Conservation (phyloP, 345 rosid genomes). For the Heritiera fomes region DNA sequence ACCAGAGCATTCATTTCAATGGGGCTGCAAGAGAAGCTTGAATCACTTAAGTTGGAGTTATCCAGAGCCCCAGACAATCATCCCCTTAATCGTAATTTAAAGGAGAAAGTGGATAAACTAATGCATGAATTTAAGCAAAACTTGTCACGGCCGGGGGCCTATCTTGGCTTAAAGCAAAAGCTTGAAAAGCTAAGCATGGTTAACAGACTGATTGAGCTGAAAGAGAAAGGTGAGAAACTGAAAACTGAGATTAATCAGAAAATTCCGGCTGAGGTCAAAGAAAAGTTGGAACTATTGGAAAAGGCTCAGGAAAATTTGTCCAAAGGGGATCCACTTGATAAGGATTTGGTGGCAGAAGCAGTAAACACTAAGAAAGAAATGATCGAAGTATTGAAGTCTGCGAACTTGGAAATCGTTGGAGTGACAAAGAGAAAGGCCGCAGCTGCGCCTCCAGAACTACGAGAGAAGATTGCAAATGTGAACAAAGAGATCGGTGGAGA, state of each 20-base stretch:
- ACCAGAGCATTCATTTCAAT: slow-evolving; percentile 47
- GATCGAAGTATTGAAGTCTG: slow-evolving; percentile 31
- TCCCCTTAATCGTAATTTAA: slow-evolving; percentile 21
- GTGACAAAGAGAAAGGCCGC: slow-evolving; percentile 24
- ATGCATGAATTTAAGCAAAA: slow-evolving; percentile 45
- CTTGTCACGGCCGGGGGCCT: slow-evolving; percentile 52
- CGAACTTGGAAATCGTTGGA: slow-evolving; percentile 22
- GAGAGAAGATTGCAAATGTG: slow-evolving; percentile 28
- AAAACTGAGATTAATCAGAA: slow-evolving; percentile 35
- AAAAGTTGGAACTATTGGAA: slow-evolving; percentile 33
- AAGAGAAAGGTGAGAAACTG: slow-evolving; percentile 33
- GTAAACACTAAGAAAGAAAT: slow-evolving; percentile 30
- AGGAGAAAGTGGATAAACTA: slow-evolving; percentile 42
- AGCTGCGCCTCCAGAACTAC: slow-evolving; percentile 26
- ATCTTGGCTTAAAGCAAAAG: slow-evolving; percentile 52
- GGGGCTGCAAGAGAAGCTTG: slow-evolving; percentile 57
- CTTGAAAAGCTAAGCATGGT: slow-evolving; percentile 56
- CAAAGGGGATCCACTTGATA: slow-evolving; percentile 29
- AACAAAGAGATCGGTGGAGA: slow-evolving; percentile 36
- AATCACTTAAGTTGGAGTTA: slow-evolving; percentile 60
- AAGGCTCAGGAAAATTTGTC: slow-evolving; percentile 33
- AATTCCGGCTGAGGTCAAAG: slow-evolving; percentile 34
- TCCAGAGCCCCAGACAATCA: slow-evolving; percentile 43
- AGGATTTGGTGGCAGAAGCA: slow-evolving; percentile 31
- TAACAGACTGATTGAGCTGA: slow-evolving; percentile 43